Base-by-base conservation (phyloP, 1,284 basidiomycete species). In the Macrocystidia cucumis region DNA sequence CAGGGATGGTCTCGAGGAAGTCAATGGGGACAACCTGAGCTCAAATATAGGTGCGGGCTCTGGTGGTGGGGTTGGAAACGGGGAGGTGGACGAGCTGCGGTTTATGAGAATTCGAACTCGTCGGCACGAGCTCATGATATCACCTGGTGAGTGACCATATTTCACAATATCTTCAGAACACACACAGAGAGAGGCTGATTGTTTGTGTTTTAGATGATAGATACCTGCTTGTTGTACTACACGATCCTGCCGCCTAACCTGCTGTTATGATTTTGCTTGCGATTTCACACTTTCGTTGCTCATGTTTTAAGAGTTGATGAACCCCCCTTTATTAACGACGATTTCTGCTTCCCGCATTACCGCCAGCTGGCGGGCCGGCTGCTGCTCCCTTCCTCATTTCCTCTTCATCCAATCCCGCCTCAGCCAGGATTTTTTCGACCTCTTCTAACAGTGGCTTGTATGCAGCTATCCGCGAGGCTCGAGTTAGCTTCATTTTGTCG, bases 91-190 rank as follows among this genome's bases (percentile, higher is more conserved):
- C 53, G 83, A 89, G 35, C 67, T 95, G 34, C 73, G 78, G 40
- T 91, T 96, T 52, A 78, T 96, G 73, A 69, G 91, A 34, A 91
- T 96, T 59, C 74, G 92, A 33, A 95, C 91, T 35, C 88, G 78
- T 54, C 73, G 84, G 38, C 91, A 96, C 56, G 92, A 96, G 54
- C 68, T 96, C 40, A 89, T 96, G 77, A 91, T 96, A 43, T 91
- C 91, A 2, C 91, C 91, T 41, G 87, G 91, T 91, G 40, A 29
- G 78, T 64, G 14, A 11, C 14, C 5, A 21, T 30, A 17, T 35
- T 32, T 36, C 9, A 24, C 18, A n/a, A 24, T 26, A 29, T 16
- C 28, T 25, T n/a, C 17, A 25, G 18, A 13, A 21, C 21, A 20
- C 26, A 41, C 17, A 47, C n/a, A n/a, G n/a, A n/a, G n/a, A n/a